phyloP scores from a whole-genome alignment of 225 moss, liverwort and hornwort genomes.

The Bryum argenteum region DNA sequence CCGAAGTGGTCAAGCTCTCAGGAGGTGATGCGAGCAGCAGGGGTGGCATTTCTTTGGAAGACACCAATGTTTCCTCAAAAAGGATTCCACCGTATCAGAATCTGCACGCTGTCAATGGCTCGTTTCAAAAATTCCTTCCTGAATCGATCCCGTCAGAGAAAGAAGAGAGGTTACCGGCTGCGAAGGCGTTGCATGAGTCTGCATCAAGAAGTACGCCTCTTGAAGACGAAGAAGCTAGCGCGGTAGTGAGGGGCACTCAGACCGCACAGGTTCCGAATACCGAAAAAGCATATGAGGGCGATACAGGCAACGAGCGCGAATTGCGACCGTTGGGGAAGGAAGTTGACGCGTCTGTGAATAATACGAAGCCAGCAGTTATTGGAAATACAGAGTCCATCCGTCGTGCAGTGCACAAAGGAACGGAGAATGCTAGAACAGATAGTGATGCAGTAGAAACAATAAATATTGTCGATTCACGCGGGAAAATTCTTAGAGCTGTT shows the following conservation, averaged over 20 bases:
- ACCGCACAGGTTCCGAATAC: neutral
- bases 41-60: neutral
- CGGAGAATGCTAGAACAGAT: neutral
- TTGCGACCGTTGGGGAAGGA: conserved; percentile 7
- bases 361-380: conserved; percentile 3
- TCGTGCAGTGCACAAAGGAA: neutral
- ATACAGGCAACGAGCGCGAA: neutral
- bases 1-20: conserved; percentile 14
- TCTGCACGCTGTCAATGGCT: neutral
- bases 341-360: neutral
- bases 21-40: neutral
- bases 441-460: conserved; percentile 1
- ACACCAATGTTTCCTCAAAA: neutral
- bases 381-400: conserved; percentile 3
- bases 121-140: neutral
- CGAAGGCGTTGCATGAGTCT: neutral
- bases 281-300: neutral
- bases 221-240: neutral
- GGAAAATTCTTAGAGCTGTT: conserved; percentile 11
- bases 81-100: conserved; percentile 1
- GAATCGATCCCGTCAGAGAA: neutral
- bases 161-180: conserved; percentile 4
- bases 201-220: neutral
- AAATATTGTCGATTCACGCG: conserved; percentile 9
- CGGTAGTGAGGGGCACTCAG: neutral